phyloP scores from a whole-genome alignment of 352 stramenopile species.

The Stramenopiles sp. region DNA sequence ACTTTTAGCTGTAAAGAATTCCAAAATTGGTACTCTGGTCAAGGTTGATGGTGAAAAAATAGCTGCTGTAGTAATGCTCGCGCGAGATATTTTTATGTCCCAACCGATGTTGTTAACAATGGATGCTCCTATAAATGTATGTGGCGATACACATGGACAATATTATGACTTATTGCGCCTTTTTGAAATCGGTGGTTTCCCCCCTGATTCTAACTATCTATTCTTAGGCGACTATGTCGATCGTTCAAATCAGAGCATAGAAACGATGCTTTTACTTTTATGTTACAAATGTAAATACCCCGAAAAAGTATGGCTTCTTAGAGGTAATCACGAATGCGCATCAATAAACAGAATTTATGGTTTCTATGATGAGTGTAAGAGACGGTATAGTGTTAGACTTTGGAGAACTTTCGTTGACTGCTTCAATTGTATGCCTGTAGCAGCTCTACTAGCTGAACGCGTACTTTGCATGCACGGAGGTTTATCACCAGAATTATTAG shows the following conservation, averaged over 20 bases:
- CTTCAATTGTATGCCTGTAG: slow-evolving; percentile 68
- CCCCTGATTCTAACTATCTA: slow-evolving; percentile 71
- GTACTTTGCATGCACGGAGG: slow-evolving; percentile 97
- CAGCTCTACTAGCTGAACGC: slow-evolving; percentile 91
- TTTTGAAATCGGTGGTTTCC: slow-evolving; percentile 71
- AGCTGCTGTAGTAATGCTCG: too few species aligned
- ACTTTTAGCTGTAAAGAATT: too few species aligned
- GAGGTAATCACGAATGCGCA: slow-evolving; percentile 90
- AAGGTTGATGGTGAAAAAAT: too few species aligned
- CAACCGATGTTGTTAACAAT: slow-evolving; percentile 95
- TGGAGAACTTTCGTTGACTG: slow-evolving; percentile 43
- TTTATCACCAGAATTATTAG: slow-evolving; percentile 65
- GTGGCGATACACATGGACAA: slow-evolving; percentile 80
- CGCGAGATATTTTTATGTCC: slow-evolving; percentile 78
- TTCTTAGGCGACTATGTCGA: slow-evolving; percentile 84
- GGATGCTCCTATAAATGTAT: slow-evolving; percentile 90
- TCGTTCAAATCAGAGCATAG: slow-evolving; percentile 65
- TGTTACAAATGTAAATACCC: slow-evolving; percentile 93
- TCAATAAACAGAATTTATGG: slow-evolving; percentile 97
- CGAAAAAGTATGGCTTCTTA: slow-evolving; percentile 84
- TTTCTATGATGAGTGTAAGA: slow-evolving; percentile 95
- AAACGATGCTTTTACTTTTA: slow-evolving; percentile 81
- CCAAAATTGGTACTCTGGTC: too few species aligned
- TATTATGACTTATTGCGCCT: slow-evolving; percentile 86
- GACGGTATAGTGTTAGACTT: slow-evolving; percentile 31